These are phyloP conservation scores for Blastocystis sp. DNA, from an alignment of 352 stramenopile species.

Conservation along the genomic window DNA sequence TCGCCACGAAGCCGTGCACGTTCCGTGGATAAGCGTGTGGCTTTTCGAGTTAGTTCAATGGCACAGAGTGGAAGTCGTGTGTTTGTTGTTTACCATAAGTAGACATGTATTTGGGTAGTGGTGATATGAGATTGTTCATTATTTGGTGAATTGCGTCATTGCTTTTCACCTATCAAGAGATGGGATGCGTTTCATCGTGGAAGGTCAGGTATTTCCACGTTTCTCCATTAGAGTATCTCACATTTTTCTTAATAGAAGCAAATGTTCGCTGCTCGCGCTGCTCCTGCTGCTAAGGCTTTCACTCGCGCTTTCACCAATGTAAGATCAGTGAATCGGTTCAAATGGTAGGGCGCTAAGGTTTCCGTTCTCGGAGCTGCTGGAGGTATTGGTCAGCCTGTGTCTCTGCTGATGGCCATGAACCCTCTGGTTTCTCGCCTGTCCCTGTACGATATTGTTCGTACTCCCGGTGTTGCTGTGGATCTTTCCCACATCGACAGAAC, in stretches of 20 bases:
- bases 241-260: background rate
- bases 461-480: constrained; percentile 89
- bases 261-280: background rate
- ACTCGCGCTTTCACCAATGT: background rate
- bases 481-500: constrained; percentile 64
- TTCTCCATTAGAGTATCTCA: background rate
- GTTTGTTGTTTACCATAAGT: no score
- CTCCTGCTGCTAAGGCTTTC: background rate
- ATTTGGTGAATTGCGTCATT: no score
- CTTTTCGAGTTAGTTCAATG: no score
- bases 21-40: constrained; percentile 71
- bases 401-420: constrained; percentile 89
- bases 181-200: background rate
- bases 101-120: no score
- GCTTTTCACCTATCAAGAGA: no score
- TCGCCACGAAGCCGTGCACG: constrained; percentile 37
- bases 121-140: no score
- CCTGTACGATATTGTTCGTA: constrained; percentile 95
- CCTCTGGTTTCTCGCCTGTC: constrained; percentile 85
- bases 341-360: constrained; percentile 58
- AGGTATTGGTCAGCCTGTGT: constrained; percentile 94
- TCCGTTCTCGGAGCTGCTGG: constrained; percentile 76
- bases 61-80: no score
- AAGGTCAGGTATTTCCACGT: background rate
- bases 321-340: no score